phyloP scores from a whole-genome alignment of 371 early-diverging fungal genomes.

The Mucor sp. region DNA sequence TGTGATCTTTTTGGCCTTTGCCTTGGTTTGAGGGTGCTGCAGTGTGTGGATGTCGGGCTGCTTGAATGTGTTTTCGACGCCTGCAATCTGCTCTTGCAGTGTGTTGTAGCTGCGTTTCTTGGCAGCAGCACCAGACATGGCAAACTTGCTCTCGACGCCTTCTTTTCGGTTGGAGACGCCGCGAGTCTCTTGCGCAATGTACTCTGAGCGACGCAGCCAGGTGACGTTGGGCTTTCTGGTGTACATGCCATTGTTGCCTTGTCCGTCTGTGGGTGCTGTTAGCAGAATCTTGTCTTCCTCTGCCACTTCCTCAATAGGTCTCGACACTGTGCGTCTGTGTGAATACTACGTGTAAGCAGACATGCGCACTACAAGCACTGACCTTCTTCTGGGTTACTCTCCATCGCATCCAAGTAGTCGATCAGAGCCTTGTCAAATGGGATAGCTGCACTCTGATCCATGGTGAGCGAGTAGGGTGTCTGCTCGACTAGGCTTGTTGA shows the following conservation, averaged over 20 bases:
- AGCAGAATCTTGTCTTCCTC: slow-evolving; percentile 68
- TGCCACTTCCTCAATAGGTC: slow-evolving; percentile 50
- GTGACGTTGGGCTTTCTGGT: slow-evolving; percentile 51
- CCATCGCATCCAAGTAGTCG: slow-evolving; percentile 54
- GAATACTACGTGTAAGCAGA: not conserved
- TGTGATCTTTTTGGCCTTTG: slow-evolving; percentile 72
- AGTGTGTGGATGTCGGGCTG: slow-evolving; percentile 49
- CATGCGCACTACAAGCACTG: not conserved
- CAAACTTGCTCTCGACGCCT: slow-evolving; percentile 32
- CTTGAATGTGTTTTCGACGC: slow-evolving; percentile 75
- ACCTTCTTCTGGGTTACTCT: slow-evolving; percentile 40
- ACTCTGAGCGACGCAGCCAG: slow-evolving; percentile 72
- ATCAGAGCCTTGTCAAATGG: slow-evolving; percentile 72
- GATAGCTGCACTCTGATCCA: slow-evolving; percentile 66
- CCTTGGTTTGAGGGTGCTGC: slow-evolving; percentile 74
- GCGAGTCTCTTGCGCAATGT: slow-evolving; percentile 52
- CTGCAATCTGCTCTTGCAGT: slow-evolving; percentile 64
- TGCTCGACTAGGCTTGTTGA: slow-evolving; percentile 65
- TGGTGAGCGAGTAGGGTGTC: slow-evolving; percentile 62
- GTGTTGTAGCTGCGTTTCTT: slow-evolving; percentile 39
- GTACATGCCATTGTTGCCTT: slow-evolving; percentile 16
- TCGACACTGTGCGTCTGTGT: slow-evolving; percentile 9
- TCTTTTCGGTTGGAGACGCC: slow-evolving; percentile 26
- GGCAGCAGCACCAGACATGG: slow-evolving; percentile 29
- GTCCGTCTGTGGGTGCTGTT: slow-evolving; percentile 42